Evolutionary conservation across 2,329 filamentous ascomycete species (phyloP), one percentile per base, ranked within the genome.

Genomic region (Colletotrichum navitas): DNA sequence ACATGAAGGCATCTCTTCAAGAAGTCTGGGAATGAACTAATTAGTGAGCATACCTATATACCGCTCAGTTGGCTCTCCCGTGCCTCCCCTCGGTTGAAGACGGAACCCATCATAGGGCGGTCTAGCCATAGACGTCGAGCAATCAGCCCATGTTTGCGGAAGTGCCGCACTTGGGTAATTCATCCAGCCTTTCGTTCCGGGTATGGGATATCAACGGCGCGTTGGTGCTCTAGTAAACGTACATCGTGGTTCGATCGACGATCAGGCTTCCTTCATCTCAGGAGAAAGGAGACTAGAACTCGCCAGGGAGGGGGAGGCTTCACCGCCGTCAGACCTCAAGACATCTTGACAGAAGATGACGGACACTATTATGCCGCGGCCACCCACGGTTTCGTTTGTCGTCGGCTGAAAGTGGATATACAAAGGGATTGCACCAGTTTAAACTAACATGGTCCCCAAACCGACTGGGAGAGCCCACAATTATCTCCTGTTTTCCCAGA

Each of bases 391-490:
- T 63, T 73, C 66, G 70, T 73, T 70, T 74, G 66, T 51, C 60
- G 71, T 73, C 73, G 73, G 73, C 63, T 71, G 43, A 71, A 71
- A 74, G 73, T 74, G 66, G 68, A 71, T 63, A 41, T 47, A 24
- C 14, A 12, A 36, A 55, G 29, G 51, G n/a, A 68, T 68, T 63
- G 52, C 68, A 68, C 65, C 64, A 63, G 63, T n/a, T 5, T 11
- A 47, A 24, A 47, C 21, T 16, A 45, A 43, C 21, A 26, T 18
- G 43, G 24, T 49, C 60, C 14, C 18, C 24, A 51, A 51, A 67
- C 16, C 56, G 41, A 61, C 54, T 34, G 45, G 26, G 21, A 12
- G 39, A 61, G 21, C 26, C 67, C 67, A 66, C 68, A 52, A 34
- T 41, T 41, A 51, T 63, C 68, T 71, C 64, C 45, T 68, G 58